phyloP scores from a whole-genome alignment of 352 stramenopile genomes.

The Globisporangium orthogonon region DNA sequence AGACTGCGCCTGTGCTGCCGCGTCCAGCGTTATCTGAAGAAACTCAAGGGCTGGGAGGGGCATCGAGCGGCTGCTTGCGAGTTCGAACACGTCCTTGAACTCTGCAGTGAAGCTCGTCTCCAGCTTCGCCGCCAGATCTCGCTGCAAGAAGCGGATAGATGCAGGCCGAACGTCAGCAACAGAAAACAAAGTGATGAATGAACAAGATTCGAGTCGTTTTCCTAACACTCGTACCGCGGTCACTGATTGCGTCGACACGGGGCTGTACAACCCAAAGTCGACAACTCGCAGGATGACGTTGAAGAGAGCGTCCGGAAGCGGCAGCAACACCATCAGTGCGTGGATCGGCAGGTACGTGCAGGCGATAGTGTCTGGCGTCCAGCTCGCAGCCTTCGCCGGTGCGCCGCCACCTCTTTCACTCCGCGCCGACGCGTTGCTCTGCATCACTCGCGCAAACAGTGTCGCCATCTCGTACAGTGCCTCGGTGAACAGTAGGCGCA shows the following conservation, averaged over 20 bases:
- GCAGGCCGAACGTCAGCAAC: slow-evolving; percentile 1
- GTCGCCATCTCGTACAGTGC: slow-evolving; percentile 58
- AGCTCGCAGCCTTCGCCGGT: slow-evolving; percentile 13
- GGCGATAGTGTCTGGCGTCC: slow-evolving; percentile 49
- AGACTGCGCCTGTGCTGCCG: slow-evolving; percentile 12
- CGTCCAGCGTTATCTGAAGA: slow-evolving; percentile 35
- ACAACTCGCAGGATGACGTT: slow-evolving; percentile 40
- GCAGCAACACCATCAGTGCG: slow-evolving; percentile 64
- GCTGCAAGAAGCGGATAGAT: slow-evolving; percentile 7
- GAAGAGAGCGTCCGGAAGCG: slow-evolving; percentile 71
- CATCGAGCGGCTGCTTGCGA: slow-evolving; percentile 38
- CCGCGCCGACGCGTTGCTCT: neutral
- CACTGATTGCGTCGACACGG: slow-evolving; percentile 26
- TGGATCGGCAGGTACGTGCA: slow-evolving; percentile 54
- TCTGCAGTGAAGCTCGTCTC: slow-evolving; percentile 56
- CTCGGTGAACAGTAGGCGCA: slow-evolving; percentile 66
- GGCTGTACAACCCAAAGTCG: slow-evolving; percentile 50
- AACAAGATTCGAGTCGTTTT: no score
- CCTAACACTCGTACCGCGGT: slow-evolving; percentile 25
- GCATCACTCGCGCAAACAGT: slow-evolving; percentile 45
- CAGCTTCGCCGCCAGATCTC: slow-evolving; percentile 40
- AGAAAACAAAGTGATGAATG: neutral
- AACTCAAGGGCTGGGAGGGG: slow-evolving; percentile 40
- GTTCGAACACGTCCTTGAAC: slow-evolving; percentile 73
- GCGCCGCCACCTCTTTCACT: neutral